These are phyloP conservation scores for Coniferiporia weirii DNA, from an alignment of 1,284 basidiomycete genomes.

Conservation along the genomic window DNA sequence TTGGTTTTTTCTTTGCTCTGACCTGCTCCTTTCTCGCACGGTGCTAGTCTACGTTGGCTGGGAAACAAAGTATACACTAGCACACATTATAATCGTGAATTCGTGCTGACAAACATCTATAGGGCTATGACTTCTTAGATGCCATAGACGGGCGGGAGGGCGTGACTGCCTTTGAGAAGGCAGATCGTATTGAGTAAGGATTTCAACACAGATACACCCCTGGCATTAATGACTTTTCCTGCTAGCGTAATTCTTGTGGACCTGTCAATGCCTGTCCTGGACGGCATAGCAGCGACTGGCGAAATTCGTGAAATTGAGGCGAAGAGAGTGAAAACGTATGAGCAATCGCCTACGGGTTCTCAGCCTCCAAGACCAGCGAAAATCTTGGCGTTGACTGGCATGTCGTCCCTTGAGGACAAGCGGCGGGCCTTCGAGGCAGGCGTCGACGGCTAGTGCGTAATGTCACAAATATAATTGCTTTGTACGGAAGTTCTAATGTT, in stretches of 20 bases:
- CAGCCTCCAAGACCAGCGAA: conserved; percentile 40
- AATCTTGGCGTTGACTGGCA: conserved; percentile 88
- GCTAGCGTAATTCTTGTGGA: conserved; percentile 80
- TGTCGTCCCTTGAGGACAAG: conserved; percentile 91
- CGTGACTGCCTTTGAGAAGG: conserved; percentile 66
- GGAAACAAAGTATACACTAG: conserved; percentile 55
- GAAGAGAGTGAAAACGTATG: conserved; percentile 29
- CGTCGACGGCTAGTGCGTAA: conserved; percentile 88
- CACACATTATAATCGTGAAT: conserved; percentile 5
- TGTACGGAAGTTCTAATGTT: neutral
- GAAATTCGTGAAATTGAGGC: conserved; percentile 81
- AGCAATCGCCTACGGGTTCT: conserved; percentile 21
- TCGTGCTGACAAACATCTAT: conserved; percentile 17
- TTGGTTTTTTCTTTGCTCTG: neutral
- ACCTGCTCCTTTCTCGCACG: conserved; percentile 5
- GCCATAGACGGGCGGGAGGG: conserved; percentile 84
- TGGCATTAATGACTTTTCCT: conserved; percentile 11
- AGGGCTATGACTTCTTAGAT: conserved; percentile 76
- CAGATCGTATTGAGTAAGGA: conserved; percentile 72
- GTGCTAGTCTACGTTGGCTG: conserved; percentile 71
- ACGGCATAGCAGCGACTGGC: conserved; percentile 81
- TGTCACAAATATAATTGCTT: neutral
- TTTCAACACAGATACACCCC: conserved; percentile 18
- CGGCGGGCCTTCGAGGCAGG: conserved; percentile 87
- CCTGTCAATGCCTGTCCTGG: conserved; percentile 89